A percentile compares a stretch with the other conserved stretches of the same genome.
Conservation (phyloP, 768 basidiomycete species). For the Nevesoporus exiguus region DNA sequence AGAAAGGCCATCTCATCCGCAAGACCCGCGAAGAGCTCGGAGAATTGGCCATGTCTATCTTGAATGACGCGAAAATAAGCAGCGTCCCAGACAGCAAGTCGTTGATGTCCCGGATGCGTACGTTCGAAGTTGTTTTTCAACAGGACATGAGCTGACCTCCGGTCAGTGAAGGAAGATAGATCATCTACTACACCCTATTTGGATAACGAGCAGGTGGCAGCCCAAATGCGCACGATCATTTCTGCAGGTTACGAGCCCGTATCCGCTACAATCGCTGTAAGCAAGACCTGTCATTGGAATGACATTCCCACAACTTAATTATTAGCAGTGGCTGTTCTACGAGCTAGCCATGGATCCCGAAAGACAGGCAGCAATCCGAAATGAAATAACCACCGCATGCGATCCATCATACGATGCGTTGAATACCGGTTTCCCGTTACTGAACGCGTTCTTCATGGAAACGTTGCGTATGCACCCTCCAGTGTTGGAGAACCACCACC, state of each 20-base stretch:
- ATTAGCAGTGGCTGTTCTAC: constrained; percentile 59
- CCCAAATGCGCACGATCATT: constrained; percentile 61
- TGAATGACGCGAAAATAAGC: constrained; percentile 49
- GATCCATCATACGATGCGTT: constrained; percentile 53
- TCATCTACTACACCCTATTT: constrained; percentile 37
- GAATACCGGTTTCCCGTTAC: constrained; percentile 46
- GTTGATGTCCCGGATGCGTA: constrained; percentile 55
- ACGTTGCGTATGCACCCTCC: constrained; percentile 60
- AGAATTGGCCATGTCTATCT: constrained; percentile 47
- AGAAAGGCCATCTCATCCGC: constrained; percentile 57
- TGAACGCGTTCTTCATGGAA: constrained; percentile 62
- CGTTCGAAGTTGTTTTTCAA: background rate
- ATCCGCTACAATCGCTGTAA: constrained; percentile 36
- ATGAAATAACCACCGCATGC: constrained; percentile 44
- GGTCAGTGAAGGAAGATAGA: constrained; percentile 42
- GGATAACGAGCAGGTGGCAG: constrained; percentile 49
- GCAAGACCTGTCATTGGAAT: background rate
- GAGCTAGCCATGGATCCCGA: constrained; percentile 51
- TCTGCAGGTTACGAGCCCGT: constrained; percentile 50
- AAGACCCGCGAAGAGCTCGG: constrained; percentile 53
- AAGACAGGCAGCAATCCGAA: constrained; percentile 54
- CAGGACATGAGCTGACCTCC: constrained; percentile 1
- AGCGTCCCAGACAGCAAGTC: constrained; percentile 45
- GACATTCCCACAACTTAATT: constrained; percentile 4
- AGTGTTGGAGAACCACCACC: constrained; percentile 63